Base-by-base conservation (phyloP, 140 eudicot species). In the Flaveria floridana region DNA sequence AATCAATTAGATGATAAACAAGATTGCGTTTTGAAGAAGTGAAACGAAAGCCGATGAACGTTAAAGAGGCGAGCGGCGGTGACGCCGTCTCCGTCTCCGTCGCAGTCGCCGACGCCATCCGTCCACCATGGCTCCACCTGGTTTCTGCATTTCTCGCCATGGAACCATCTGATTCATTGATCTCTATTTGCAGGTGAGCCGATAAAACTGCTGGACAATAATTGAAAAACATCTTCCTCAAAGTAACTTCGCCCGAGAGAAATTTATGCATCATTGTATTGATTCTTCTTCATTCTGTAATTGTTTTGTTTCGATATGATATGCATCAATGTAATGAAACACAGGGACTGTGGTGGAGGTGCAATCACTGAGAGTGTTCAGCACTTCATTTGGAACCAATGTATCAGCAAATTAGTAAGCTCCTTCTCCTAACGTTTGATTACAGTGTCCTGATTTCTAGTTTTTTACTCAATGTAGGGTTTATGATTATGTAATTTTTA, bases 311-410 rank as follows among this genome's bases (percentile, higher is more conserved):
- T 61, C 39, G 39, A 59, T 30, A 63, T 23, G 63, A 56, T 68
- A 11, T 73, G 42, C 30, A 7, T 69, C 3, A 50, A 14, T 58
- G 3, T 13, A 34, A 68, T 23, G 68, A 61, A 76, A 68, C 53
- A 25, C 70, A 92, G 98, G 86, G 85, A 81, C 4, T 83, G 87
- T 46, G 95, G 95, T 42, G 87, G 93, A n/a, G 98, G 96, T 77
- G 83, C 85, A 19, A 65, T 92, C 30, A 86, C 95, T 10, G 95
- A 92, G 84, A 75, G 30, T 14, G 93, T 89, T 28, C 98, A 92
- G 84, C 74, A 82, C 11, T 89, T 85, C 82, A 86, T 92, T 30
- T 89, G 91, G 89, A 73, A 81, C 20, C 79, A 81, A 26, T 92
- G 96, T 62, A 76, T 92, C n/a, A 59, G 69, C 81, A 83, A 76